Evolutionary conservation across 2,329 filamentous ascomycete species (phyloP).

Genomic region (Colletotrichum sp.): DNA sequence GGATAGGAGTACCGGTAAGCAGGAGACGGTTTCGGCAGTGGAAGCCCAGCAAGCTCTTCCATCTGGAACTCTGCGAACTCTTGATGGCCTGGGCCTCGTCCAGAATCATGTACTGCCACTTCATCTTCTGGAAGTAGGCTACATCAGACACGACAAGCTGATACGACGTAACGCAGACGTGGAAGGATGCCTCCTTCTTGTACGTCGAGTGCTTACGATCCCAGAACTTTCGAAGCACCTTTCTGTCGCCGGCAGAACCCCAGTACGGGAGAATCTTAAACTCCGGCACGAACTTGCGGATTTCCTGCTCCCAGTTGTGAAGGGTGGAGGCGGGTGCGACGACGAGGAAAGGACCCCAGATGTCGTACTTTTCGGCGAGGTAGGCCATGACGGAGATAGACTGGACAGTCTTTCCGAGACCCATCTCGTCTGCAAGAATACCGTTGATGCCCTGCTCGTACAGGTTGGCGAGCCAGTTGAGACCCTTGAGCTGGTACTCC

Average conservation of each 20-base stretch:
- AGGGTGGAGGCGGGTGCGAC: slow-evolving; percentile 95
- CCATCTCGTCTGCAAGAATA: slow-evolving; percentile 98
- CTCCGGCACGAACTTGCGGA: slow-evolving; percentile 89
- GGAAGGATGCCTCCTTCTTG: slow-evolving; percentile 90
- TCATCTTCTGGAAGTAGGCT: slow-evolving; percentile 98
- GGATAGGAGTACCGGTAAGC: slow-evolving; percentile 95
- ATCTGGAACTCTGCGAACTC: slow-evolving; percentile 92
- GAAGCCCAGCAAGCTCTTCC: slow-evolving; percentile 94
- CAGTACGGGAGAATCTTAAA: slow-evolving; percentile 98
- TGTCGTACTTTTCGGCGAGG: slow-evolving; percentile 94
- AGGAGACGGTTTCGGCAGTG: slow-evolving; percentile 94
- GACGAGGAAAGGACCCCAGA: slow-evolving; percentile 97
- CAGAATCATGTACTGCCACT: slow-evolving; percentile 99
- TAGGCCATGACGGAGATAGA: slow-evolving; percentile 99
- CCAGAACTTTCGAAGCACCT: slow-evolving; percentile 98
- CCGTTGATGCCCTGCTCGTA: slow-evolving; percentile 99
- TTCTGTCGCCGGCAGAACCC: slow-evolving; percentile 92
- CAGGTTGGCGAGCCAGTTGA: slow-evolving; percentile 98
- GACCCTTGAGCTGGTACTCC: slow-evolving; percentile 98
- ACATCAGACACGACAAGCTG: slow-evolving; percentile 96
- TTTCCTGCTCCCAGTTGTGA: slow-evolving; percentile 99
- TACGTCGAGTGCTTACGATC: slow-evolving; percentile 98
- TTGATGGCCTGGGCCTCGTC: slow-evolving; percentile 99
- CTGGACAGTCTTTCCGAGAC: slow-evolving; percentile 98
- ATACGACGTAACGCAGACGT: slow-evolving; percentile 96